Percentiles rank a stretch among this genome's conserved stretches.
phyloP scores from a whole-genome alignment of 495 filamentous ascomycete species.

The Hypoxylon subgilvum region DNA sequence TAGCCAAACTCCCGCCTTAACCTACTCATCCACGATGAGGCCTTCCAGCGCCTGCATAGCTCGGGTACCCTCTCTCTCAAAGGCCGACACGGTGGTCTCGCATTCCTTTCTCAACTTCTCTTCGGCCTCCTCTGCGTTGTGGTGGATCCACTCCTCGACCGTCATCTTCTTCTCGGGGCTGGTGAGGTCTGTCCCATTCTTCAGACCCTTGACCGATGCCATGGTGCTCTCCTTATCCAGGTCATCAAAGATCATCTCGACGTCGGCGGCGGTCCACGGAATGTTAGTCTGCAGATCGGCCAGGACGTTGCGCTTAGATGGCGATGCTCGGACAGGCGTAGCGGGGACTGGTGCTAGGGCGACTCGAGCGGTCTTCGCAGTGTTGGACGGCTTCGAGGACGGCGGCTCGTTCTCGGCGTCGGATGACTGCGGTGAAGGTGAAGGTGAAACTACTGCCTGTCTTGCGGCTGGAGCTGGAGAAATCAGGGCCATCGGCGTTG shows the following conservation, averaged over 20 bases:
- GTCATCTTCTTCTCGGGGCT: constrained; percentile 86
- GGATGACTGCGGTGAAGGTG: constrained; percentile 75
- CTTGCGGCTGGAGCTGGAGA: constrained; percentile 43
- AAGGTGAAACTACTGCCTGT: constrained; percentile 56
- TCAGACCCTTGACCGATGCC: constrained; percentile 48
- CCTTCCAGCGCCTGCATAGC: constrained; percentile 81
- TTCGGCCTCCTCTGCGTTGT: constrained; percentile 80
- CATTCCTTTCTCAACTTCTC: constrained; percentile 78
- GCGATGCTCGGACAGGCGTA: constrained; percentile 64
- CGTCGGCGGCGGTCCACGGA: constrained; percentile 77
- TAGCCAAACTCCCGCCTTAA: constrained; percentile 1
- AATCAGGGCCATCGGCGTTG: constrained; percentile 43
- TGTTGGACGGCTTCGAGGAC: constrained; percentile 60
- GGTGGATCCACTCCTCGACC: constrained; percentile 88
- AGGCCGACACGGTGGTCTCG: constrained; percentile 76
- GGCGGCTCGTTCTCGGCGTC: constrained; percentile 81
- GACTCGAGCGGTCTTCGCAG: constrained; percentile 41
- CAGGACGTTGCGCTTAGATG: constrained; percentile 67
- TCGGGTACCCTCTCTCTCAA: constrained; percentile 80
- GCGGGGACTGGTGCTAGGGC: constrained; percentile 58
- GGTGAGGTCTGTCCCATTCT: constrained; percentile 63
- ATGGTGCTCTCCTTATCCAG: constrained; percentile 61
- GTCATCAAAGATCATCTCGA: constrained; percentile 67
- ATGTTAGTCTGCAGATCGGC: constrained; percentile 62
- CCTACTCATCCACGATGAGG: constrained; percentile 54